Evolutionary conservation across 2,329 filamentous ascomycete species (phyloP).

Genomic region (Fusarium brevicatenulatum): DNA sequence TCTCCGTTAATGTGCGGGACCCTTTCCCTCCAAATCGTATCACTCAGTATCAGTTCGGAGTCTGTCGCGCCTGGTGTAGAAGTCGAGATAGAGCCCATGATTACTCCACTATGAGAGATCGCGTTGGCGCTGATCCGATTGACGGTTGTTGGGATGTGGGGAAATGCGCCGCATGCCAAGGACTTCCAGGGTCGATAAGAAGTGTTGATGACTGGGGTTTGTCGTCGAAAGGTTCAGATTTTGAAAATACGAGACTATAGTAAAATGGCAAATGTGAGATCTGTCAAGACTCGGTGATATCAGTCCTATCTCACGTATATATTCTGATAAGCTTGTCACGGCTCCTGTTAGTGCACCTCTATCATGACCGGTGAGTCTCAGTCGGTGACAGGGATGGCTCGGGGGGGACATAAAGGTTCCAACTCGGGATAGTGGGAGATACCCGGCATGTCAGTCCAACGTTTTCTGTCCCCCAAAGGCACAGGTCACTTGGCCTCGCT

Average conservation of each 20-base stretch:
- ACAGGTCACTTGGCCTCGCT: not conserved
- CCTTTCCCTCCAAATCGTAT: not conserved
- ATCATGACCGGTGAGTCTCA: not conserved
- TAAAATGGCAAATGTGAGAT: no score
- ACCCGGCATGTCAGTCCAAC: accelerated
- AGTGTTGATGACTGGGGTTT: not conserved
- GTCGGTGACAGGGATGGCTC: not conserved
- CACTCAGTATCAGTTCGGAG: not conserved
- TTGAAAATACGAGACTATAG: no score
- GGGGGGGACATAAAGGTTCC: not conserved
- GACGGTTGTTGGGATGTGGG: not conserved
- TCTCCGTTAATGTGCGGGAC: not conserved
- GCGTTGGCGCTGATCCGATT: not conserved
- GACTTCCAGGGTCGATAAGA: not conserved
- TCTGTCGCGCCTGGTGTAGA: not conserved
- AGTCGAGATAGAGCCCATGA: not conserved
- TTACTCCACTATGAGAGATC: not conserved
- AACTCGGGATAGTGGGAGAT: not conserved
- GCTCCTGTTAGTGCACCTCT: not conserved
- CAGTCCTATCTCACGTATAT: not conserved
- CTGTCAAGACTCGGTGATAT: not conserved
- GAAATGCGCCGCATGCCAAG: not conserved
- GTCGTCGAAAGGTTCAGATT: not conserved
- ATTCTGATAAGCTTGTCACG: not conserved
- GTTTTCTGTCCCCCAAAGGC: not conserved